Base-by-base conservation (phyloP, 257 asterid genomes). In the Galeopsis tetrahit region DNA sequence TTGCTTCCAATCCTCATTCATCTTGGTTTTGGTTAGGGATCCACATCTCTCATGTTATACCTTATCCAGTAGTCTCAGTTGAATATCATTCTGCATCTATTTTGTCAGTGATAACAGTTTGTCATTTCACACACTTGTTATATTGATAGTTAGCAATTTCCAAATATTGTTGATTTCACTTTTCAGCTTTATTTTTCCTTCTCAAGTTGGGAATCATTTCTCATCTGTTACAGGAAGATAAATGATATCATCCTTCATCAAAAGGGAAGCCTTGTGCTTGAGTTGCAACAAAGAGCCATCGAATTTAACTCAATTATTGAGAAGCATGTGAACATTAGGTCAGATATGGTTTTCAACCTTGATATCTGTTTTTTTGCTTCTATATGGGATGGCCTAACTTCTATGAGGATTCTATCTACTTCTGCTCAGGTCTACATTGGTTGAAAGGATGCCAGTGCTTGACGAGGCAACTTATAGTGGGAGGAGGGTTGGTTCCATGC, bases 231-330 rank as follows among this genome's bases (percentile, higher is more conserved):
- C 83, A 92, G 99, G 96, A 89, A 93, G 80, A 87, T 95, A 78
- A 92, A 85, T 71, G 86, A 85, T 55, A 77, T 72, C 53, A 72
- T 92, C 64, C 78, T 68, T 77, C 97, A 82, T 63, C 85, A 88
- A 53, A 95, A 95, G 82, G 96, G 97, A 81, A 88, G 96, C 82
- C 84, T 95, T 76, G 93, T 85, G 77, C 96, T 95, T 62, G 99
- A 92, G 86, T 89, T 95, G 77, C 99, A 95, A 76, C 99, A 95
- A 84, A 86, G 99, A 86, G 97, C 99, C 82, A 90, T 88, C 67
- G 99, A 95, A 72, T 95, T 95, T 61, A 88, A 86, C 72, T 87
- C 97, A 36, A 84, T 95, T 33, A 88, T 90, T 69, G 89, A 74
- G 69, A 92, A 85, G 80, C 97, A 95, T 74, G 89, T 48, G 78